Evolutionary conservation across 306 rosid genomes (phyloP).

Genomic region (Quercus wislizeni): DNA sequence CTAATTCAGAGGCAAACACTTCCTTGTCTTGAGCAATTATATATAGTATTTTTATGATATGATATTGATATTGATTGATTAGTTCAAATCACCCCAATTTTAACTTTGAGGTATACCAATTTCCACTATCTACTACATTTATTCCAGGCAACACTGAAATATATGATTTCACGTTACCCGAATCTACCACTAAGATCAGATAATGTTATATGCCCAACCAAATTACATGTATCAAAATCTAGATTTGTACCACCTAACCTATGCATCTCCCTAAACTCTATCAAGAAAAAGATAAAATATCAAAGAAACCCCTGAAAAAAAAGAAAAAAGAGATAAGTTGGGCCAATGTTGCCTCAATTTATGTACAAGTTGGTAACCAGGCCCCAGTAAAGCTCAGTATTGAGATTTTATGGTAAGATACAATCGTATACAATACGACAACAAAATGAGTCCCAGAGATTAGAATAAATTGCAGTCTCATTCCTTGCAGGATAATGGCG

Average conservation of each 20-base stretch:
- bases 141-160: not conserved
- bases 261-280: not conserved
- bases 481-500: not conserved
- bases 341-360: slow-evolving; percentile 25
- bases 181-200: not conserved
- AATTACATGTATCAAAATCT: not conserved
- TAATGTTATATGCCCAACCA: not conserved
- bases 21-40: too few relatives aligned
- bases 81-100: not conserved
- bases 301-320: not conserved
- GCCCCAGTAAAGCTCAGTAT: not conserved
- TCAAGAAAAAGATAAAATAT: not conserved
- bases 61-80: too few relatives aligned
- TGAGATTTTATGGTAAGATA: not conserved
- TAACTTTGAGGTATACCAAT: not conserved
- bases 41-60: too few relatives aligned
- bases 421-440: slow-evolving; percentile 22
- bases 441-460: not conserved
- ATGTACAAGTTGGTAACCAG: slow-evolving; percentile 28
- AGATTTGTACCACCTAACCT: not conserved
- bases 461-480: slow-evolving; percentile 2
- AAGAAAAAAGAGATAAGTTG: not conserved
- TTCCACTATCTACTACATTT: not conserved
- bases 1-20: too few relatives aligned
- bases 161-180: not conserved